Evolutionary conservation across 2,329 filamentous ascomycete species (phyloP).

Genomic region (Pseudohalonectria lignicola): DNA sequence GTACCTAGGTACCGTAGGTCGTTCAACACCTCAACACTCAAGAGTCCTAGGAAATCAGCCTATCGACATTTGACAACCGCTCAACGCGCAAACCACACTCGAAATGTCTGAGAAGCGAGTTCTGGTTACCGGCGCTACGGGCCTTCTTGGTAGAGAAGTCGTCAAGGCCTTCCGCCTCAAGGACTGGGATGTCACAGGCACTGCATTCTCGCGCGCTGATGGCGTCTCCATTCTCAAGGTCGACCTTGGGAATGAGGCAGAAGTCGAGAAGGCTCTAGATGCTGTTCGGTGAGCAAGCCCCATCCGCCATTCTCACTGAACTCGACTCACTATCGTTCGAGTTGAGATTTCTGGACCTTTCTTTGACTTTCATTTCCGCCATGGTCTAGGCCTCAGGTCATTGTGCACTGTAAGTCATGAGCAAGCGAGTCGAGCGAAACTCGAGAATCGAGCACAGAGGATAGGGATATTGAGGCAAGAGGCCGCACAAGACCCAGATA

Average conservation of each 20-base stretch:
- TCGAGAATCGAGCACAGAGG: no score
- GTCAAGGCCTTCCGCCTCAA: slow-evolving; percentile 55
- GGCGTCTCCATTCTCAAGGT: slow-evolving; percentile 56
- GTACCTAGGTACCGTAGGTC: no score
- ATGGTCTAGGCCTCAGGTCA: slow-evolving; percentile 52
- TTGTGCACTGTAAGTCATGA: slow-evolving; percentile 74
- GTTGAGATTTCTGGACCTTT: no score
- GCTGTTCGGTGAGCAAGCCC: slow-evolving; percentile 41
- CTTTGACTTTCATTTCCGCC: background rate
- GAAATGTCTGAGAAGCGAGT: slow-evolving; percentile 46
- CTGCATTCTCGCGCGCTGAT: slow-evolving; percentile 63
- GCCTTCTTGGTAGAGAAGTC: slow-evolving; percentile 72
- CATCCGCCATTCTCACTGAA: no score
- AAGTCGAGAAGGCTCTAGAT: slow-evolving; percentile 39
- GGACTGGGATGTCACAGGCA: slow-evolving; percentile 61
- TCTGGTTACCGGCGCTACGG: slow-evolving; percentile 75
- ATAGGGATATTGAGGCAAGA: no score
- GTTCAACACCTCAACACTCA: no score
- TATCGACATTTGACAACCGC: no score
- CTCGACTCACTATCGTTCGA: no score
- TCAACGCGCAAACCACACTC: no score
- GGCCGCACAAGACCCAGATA: no score
- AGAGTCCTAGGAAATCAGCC: no score
- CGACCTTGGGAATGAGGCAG: slow-evolving; percentile 33
- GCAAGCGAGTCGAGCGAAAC: no score